These are phyloP conservation scores for Bryoglossum gracile DNA, from an alignment of 495 filamentous ascomycete species.

Conservation along the genomic window DNA sequence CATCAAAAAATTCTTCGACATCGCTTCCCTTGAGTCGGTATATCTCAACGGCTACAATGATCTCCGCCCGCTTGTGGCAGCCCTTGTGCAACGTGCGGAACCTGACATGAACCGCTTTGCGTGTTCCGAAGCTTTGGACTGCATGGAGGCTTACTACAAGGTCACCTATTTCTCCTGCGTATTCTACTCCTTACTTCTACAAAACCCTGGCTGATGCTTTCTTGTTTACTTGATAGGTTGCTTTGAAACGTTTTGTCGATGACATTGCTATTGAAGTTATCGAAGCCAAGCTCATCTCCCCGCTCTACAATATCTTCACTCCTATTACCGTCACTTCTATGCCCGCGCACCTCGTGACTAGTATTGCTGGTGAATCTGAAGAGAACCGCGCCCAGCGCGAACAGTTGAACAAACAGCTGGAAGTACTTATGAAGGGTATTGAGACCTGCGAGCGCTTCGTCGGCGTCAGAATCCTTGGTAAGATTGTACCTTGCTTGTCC, in stretches of 20 bases:
- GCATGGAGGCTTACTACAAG: constrained; percentile 46
- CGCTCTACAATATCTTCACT: constrained; percentile 35
- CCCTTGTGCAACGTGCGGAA: constrained; percentile 24
- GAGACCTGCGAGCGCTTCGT: constrained; percentile 44
- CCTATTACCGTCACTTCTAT: constrained; percentile 39
- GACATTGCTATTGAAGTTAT: constrained; percentile 52
- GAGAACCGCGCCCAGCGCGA: constrained; percentile 40
- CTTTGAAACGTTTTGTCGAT: constrained; percentile 54
- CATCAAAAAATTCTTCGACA: constrained; percentile 9
- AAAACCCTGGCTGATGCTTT: constrained; percentile 4
- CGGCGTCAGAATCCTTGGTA: constrained; percentile 22
- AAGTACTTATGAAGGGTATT: constrained; percentile 41
- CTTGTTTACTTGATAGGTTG: constrained; percentile 38
- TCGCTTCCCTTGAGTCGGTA: constrained; percentile 2
- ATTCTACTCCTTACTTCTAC: constrained; percentile 10
- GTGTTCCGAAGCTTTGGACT: constrained; percentile 40
- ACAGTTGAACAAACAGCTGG: constrained; percentile 43
- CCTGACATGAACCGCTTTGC: constrained; percentile 35
- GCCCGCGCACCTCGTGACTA: constrained; percentile 33
- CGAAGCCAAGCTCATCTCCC: constrained; percentile 48
- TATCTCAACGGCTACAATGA: constrained; percentile 12
- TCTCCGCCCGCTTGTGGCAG: constrained; percentile 24
- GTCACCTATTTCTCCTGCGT: constrained; percentile 22
- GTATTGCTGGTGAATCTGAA: constrained; percentile 50
- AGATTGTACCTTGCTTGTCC: constrained; percentile 11